These are phyloP conservation scores for Vanilla planifolia DNA, from an alignment of 106 monocot species.

Conservation along the genomic window DNA sequence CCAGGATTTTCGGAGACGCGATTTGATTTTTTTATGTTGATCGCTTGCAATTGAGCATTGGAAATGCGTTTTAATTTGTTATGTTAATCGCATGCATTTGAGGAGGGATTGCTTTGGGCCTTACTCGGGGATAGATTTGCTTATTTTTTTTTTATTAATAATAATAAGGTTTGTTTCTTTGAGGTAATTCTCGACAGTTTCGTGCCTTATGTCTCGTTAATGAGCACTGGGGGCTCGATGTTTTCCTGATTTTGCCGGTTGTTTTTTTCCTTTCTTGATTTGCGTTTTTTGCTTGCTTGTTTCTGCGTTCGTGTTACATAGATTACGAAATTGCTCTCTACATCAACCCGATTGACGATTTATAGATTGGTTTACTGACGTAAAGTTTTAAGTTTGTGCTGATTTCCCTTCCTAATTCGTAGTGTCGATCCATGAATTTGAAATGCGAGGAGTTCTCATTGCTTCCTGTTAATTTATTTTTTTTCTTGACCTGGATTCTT, in stretches of 20 bases:
- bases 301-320: too few relatives aligned
- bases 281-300: background rate
- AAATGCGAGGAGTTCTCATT: background rate
- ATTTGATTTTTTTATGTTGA: background rate
- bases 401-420: background rate
- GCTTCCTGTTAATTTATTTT: background rate
- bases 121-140: background rate
- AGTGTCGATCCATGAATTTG: too few relatives aligned
- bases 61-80: background rate
- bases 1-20: too few relatives aligned
- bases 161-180: background rate
- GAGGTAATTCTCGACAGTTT: too few relatives aligned
- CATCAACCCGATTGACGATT: background rate
- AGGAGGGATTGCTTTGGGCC: background rate
- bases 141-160: background rate
- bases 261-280: background rate
- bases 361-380: background rate
- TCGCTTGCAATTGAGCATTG: background rate
- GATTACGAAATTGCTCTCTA: background rate
- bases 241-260: background rate
- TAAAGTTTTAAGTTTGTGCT: background rate
- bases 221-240: too few relatives aligned
- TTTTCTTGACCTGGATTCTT: background rate
- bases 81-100: background rate
- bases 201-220: too few relatives aligned